Evolutionary conservation across 2,329 filamentous ascomycete species (phyloP), one percentile per base, ranked within the genome.

Genomic region (Phialocephala subalpina): DNA sequence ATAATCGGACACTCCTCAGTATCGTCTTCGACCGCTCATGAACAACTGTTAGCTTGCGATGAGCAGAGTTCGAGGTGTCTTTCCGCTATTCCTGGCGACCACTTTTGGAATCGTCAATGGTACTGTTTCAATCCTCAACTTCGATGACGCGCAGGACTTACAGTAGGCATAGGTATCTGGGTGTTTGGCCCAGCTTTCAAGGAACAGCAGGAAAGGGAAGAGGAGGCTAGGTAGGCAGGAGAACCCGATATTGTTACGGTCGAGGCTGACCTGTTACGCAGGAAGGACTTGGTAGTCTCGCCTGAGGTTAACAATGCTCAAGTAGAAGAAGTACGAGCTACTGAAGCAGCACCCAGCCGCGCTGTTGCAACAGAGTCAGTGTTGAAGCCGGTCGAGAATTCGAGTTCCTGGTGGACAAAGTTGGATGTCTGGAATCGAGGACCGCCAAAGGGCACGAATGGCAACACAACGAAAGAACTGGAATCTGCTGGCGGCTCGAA

Each of bases 111-210:
- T 77, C 62, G 66, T 52, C 16, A 77, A 74, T 66, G 75, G 76
- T 76, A 74, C 22, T 38, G 68, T 66, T 49, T 2, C 9, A 56
- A 29, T 27, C 1, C n/a, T 9, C 49, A 29, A 18, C 8, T 7
- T 40, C 45, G 35, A 36, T 5, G 25, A 33, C 11, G 14, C 52
- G 45, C 35, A 58, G 36, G n/a, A 25, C 45, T 60, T 55, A 35
- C 27, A 57, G 22, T 58, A 35, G 47, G 55, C 2, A 18, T 53
- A 77, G 75, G 71, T 29, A 56, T 76, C 47, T 74, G 64, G 63
- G 69, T 73, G 27, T 77, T 77, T 63, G 73, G 69, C n/a, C 75
- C 75, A 49, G 69, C 70, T 18, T 72, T 77, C 27, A 73, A 73
- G 70, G 73, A 75, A 22, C 68, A 73, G 58, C 67, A 71, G 36